Evolutionary conservation across 2,329 filamentous ascomycete genomes (phyloP).

Genomic region (Eutypa lata): DNA sequence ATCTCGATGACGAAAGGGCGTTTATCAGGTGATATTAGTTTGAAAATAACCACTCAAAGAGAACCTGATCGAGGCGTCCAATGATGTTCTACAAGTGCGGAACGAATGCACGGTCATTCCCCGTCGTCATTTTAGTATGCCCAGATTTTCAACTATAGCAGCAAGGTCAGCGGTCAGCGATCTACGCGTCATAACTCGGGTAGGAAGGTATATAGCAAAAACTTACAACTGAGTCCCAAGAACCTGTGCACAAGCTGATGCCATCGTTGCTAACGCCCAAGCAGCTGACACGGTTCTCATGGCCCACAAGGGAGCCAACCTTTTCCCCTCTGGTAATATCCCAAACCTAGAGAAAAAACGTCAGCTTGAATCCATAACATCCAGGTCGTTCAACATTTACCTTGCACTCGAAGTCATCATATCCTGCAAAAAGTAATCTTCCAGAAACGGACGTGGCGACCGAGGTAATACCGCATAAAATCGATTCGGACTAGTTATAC

Average conservation of each 20-base stretch:
- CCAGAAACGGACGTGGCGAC: conserved; percentile 97
- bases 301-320: conserved; percentile 92
- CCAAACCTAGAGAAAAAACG: conserved; percentile 70
- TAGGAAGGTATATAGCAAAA: background rate
- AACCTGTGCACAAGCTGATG: conserved; percentile 98
- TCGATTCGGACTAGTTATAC: conserved; percentile 77
- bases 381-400: conserved; percentile 49
- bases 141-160: conserved; percentile 76
- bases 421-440: conserved; percentile 90
- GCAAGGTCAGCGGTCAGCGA: conserved; percentile 38
- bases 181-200: conserved; percentile 56
- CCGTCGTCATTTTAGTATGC: conserved; percentile 64
- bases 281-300: conserved; percentile 98
- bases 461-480: conserved; percentile 95
- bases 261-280: conserved; percentile 98
- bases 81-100: background rate
- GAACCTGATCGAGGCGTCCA: conserved; percentile 8
- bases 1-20: conserved; percentile 38
- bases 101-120: background rate
- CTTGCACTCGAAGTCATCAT: conserved; percentile 99
- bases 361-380: background rate
- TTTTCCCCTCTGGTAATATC: conserved; percentile 95
- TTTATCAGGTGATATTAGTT: conserved; percentile 38
- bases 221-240: conserved; percentile 97
- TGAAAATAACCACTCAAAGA: conserved; percentile 25